phyloP scores from a whole-genome alignment of 345 rosid species.

The Geranium brycei region DNA sequence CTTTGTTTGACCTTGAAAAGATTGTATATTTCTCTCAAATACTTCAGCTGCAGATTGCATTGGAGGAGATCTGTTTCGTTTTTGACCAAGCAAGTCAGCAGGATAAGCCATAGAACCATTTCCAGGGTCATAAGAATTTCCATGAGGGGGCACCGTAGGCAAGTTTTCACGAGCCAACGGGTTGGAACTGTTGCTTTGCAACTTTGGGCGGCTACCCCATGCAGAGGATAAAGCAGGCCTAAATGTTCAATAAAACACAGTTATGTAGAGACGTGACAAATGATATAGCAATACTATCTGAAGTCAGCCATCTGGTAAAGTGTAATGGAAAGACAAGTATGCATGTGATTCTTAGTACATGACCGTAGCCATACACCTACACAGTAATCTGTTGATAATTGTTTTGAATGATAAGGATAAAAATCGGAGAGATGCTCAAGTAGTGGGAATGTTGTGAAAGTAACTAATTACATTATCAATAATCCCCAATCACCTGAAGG shows the following conservation, averaged over 20 bases:
- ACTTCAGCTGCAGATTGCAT: conserved; percentile 17
- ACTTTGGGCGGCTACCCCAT: conserved; percentile 23
- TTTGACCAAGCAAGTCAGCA: conserved; percentile 30
- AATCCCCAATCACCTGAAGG: not conserved
- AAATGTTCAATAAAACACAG: conserved; percentile 5
- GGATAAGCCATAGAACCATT: conserved; percentile 16
- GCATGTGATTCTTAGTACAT: not conserved
- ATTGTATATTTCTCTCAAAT: conserved; percentile 18
- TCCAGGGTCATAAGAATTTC: conserved; percentile 16
- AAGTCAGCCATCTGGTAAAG: not conserved
- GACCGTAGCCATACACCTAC: not conserved
- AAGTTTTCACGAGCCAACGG: conserved; percentile 21
- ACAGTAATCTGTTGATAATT: not conserved
- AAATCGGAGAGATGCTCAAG: not conserved
- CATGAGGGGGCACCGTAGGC: conserved; percentile 19
- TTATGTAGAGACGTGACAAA: not conserved
- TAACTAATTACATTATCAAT: not conserved
- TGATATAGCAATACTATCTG: not conserved
- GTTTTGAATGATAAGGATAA: not conserved
- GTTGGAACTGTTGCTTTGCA: conserved; percentile 20
- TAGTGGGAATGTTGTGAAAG: not conserved
- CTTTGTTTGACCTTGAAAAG: conserved; percentile 26
- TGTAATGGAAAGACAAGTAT: not conserved
- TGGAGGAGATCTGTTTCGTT: conserved; percentile 32
- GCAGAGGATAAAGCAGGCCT: conserved; percentile 34